Base-by-base conservation (phyloP, 2,329 filamentous ascomycete species). In the Penicillium concentricum region DNA sequence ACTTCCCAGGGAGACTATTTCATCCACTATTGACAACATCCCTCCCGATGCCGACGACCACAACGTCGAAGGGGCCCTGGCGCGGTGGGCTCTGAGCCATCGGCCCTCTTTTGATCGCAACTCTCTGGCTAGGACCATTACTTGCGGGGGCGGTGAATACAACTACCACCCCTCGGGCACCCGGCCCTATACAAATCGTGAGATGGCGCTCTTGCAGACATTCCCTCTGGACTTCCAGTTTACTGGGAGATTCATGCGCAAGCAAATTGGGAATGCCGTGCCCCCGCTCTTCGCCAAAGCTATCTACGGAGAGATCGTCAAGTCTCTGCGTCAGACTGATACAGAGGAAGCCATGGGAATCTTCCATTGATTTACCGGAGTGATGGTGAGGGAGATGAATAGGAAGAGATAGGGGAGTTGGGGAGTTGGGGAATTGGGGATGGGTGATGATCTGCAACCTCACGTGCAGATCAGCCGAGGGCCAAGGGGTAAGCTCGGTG, bases 221-320 rank as follows among this genome's bases (percentile, higher is more conserved):
- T 94, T 94, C 51, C 88, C 88, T 0, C 58, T 74, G 0, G 68
- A 75, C 2, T 87, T 90, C 68, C 69, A 70, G 0, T 92, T 93
- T 65, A 59, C 74, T 0, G 74, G 73, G 0, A 64, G 46, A 0
- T 67, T 72, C 1, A 68, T 71, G 0, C 66, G 82, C 62, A 82
- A 78, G 60, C 89, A 92, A 69, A 89, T 93, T 60, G 90, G 90
- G 0, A 93, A 94, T 66, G 90, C 90, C 0, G 91, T 93, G 16
- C 88, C 91, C 0, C 84, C 89, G 8, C 56, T 69, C 16, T 60
- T 82, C 9, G 76, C 76, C 0, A 69, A 72, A 51, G 72, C 70
- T 6, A 48, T 82, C 5, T 75, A 77, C 50, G 54, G 57, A 32
- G 69, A 74, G 46, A 69, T 80, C 4, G 67, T 71, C 22, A 69